A percentile compares a stretch with the other conserved stretches of the same genome.
Conservation (phyloP, 768 basidiomycete genomes). For the Mycena leptocephala region DNA sequence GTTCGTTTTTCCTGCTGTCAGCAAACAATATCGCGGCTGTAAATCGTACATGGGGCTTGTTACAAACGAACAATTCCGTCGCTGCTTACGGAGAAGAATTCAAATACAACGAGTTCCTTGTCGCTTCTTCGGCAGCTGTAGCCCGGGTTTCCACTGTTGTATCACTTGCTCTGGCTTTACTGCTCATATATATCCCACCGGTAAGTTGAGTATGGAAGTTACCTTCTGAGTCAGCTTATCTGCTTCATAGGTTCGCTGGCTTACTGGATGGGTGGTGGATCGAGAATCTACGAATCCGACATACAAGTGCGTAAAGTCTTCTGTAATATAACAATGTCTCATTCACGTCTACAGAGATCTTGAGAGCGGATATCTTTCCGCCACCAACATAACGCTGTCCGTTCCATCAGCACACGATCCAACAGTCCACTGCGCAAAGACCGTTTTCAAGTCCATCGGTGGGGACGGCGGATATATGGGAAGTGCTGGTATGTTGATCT, state of each 20-base stretch:
- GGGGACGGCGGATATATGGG: slow-evolving; percentile 11
- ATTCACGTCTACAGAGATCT: not conserved
- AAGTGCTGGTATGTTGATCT: not conserved
- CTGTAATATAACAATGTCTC: not conserved
- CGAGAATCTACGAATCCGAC: slow-evolving; percentile 4
- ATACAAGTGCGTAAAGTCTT: not conserved
- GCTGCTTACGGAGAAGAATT: slow-evolving; percentile 5
- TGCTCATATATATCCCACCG: slow-evolving; percentile 14
- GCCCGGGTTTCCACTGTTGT: not conserved
- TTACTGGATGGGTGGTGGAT: slow-evolving; percentile 2
- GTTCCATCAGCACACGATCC: not conserved
- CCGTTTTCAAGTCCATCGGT: slow-evolving; percentile 9
- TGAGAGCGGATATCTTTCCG: not conserved
- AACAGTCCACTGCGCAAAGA: not conserved
- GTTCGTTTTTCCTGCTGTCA: slow-evolving; percentile 1
- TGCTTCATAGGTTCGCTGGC: not conserved
- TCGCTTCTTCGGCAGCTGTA: not conserved
- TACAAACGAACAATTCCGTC: not conserved
- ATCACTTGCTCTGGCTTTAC: not conserved
- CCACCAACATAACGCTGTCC: not conserved
- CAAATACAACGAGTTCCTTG: not conserved
- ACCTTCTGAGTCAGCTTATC: not conserved
- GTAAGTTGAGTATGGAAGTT: not conserved
- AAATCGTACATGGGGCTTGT: slow-evolving; percentile 10
- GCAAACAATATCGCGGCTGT: slow-evolving; percentile 13